Conservation (phyloP, 208 protist genomes). For the Leishmania lainsoni region DNA sequence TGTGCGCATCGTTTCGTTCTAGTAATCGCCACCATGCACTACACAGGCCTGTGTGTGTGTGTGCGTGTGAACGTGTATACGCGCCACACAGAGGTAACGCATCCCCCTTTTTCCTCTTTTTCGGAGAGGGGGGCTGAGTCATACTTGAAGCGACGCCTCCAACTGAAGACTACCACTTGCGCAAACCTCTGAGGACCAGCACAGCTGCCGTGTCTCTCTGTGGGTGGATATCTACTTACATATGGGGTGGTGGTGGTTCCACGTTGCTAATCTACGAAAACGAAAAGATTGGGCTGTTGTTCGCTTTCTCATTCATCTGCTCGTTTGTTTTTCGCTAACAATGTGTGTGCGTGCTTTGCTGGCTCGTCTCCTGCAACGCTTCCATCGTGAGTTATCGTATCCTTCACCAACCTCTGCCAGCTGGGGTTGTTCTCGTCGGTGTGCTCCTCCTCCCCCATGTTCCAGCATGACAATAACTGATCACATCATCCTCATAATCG, state of each 20-base stretch:
- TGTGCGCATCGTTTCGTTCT: conserved; percentile 16
- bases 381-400: neutral
- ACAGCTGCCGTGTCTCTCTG: neutral
- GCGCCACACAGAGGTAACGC: neutral
- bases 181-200: neutral
- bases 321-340: neutral
- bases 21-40: conserved; percentile 4
- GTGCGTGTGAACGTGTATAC: neutral
- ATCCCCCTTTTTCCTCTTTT: neutral
- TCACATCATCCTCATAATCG: neutral
- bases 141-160: neutral
- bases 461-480: neutral
- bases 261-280: neutral
- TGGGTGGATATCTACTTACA: neutral
- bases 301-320: neutral
- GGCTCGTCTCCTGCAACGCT: neutral
- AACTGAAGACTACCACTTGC: neutral
- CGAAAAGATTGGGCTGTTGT: neutral
- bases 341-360: neutral
- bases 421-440: neutral
- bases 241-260: neutral
- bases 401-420: neutral
- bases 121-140: neutral
- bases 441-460: neutral
- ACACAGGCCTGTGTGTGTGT: neutral